Base-by-base conservation (phyloP, 139 green algal genomes). In the Chlorella sp. region DNA sequence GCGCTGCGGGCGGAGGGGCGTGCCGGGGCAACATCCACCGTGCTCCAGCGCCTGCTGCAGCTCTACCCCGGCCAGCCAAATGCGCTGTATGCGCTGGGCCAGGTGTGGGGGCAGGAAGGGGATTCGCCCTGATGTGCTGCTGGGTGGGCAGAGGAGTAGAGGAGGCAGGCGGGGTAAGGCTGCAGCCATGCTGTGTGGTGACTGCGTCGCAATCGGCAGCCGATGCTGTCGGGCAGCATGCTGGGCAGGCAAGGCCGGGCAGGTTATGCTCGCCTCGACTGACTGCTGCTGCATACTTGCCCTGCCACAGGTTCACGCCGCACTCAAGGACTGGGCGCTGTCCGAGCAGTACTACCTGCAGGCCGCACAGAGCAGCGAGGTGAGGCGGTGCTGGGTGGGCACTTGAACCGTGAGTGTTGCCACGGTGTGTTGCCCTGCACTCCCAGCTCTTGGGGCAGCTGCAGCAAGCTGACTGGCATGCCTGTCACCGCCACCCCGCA, bases 301-400 rank as follows among this genome's bases (percentile, higher is more conserved):
- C n/a, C 17, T 17, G 30, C 39, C 30, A 30, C 73, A 80, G 75
- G 51, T 89, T 78, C 85, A 86, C 60, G 84, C 87, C 17, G 63
- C 55, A 4, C 85, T 90, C 57, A 67, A 86, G 36, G 63, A 92
- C 34, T 92, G 89, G 89, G 62, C n/a, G 18, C 41, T 71, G 30
- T 70, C 85, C 1, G 83, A 84, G 80, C 44, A 81, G 38, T 78
- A 60, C 30, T 92, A 89, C 60, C 38, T 82, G 41, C 32, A 82
- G 34, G 84, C 85, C 3, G 89, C 81, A 2, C 28, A 74, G 51
- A 64, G 20, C 30, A 38, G 41, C 4, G 28, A 64, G 78, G 71
- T 80, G 57, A 34, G 65, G 18, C n/a, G 20, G 23, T 25, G 34
- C 25, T 20, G 68, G 23, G 36, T 23, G 68, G 36, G 1, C 9